phyloP scores from a whole-genome alignment of 345 rosid genomes.

The Linum trigynum region DNA sequence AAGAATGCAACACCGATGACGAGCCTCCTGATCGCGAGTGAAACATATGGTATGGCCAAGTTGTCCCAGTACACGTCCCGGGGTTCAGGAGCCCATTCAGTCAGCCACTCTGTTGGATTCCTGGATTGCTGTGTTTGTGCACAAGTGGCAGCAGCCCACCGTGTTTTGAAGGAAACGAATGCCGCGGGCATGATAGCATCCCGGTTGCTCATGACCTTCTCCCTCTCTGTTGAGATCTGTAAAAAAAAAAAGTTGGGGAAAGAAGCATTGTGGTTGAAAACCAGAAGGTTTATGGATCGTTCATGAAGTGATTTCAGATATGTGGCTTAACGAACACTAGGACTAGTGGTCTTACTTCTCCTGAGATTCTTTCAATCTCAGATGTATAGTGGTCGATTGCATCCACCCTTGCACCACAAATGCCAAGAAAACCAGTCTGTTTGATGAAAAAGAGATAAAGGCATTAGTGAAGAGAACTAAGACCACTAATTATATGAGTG shows the following conservation, averaged over 20 bases:
- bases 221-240: constrained; percentile 61
- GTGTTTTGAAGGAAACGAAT: constrained; percentile 78
- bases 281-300: neutral
- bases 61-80: constrained; percentile 84
- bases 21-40: constrained; percentile 65
- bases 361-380: constrained; percentile 46
- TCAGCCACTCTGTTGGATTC: constrained; percentile 81
- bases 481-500: neutral
- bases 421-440: constrained; percentile 71
- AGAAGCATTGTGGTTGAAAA: too few relatives aligned
- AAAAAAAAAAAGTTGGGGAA: constrained; percentile 1
- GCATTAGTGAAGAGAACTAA: neutral
- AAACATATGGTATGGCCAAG: constrained; percentile 81
- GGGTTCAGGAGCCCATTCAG: constrained; percentile 96
- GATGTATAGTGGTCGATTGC: constrained; percentile 59
- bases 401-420: constrained; percentile 59
- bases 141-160: constrained; percentile 92
- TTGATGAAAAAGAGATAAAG: constrained; percentile 4
- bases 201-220: constrained; percentile 33
- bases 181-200: constrained; percentile 63
- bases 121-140: constrained; percentile 88
- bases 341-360: constrained; percentile 34
- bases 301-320: neutral
- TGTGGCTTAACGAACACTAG: neutral
- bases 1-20: constrained; percentile 56